Evolutionary conservation across 495 filamentous ascomycete genomes (phyloP).

Genomic region (Annulohypoxylon moriforme): DNA sequence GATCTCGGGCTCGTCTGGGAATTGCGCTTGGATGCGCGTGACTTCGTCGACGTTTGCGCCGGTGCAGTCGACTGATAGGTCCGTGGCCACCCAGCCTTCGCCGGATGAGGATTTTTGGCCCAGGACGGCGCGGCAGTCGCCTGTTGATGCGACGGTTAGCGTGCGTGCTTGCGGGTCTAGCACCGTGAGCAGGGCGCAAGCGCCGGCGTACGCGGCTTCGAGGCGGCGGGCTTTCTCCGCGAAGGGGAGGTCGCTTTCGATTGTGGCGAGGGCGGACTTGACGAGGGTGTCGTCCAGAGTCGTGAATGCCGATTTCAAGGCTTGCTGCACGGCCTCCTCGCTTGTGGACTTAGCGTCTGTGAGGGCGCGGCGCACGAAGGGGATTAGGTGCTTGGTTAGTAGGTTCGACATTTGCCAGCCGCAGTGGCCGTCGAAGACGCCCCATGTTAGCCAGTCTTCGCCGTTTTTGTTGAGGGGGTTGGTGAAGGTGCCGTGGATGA

Average conservation of each 20-base stretch:
- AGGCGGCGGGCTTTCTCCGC: constrained; percentile 44
- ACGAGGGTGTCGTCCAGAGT: constrained; percentile 64
- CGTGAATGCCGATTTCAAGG: constrained; percentile 61
- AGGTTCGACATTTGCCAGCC: constrained; percentile 59
- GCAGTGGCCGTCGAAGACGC: constrained; percentile 63
- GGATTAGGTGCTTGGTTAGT: constrained; percentile 55
- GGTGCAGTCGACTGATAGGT: constrained; percentile 69
- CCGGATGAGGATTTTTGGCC: constrained; percentile 58
- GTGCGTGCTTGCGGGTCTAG: constrained; percentile 62
- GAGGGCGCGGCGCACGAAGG: constrained; percentile 54
- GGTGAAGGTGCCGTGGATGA: constrained; percentile 57
- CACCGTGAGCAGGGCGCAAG: constrained; percentile 69
- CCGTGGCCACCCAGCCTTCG: constrained; percentile 60
- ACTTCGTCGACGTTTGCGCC: constrained; percentile 65
- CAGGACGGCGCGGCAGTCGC: constrained; percentile 71
- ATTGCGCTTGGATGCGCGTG: constrained; percentile 61
- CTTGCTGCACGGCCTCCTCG: constrained; percentile 51
- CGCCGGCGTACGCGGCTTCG: constrained; percentile 63
- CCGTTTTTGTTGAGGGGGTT: constrained; percentile 50
- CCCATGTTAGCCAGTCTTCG: constrained; percentile 59
- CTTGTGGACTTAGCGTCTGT: constrained; percentile 39
- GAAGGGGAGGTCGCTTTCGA: constrained; percentile 42
- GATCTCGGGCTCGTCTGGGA: constrained; percentile 68
- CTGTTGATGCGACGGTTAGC: constrained; percentile 68
- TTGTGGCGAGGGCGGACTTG: constrained; percentile 52